Evolutionary conservation across 164 flowering plant species (phyloP).

Genomic region (Magnolia officinalis): DNA sequence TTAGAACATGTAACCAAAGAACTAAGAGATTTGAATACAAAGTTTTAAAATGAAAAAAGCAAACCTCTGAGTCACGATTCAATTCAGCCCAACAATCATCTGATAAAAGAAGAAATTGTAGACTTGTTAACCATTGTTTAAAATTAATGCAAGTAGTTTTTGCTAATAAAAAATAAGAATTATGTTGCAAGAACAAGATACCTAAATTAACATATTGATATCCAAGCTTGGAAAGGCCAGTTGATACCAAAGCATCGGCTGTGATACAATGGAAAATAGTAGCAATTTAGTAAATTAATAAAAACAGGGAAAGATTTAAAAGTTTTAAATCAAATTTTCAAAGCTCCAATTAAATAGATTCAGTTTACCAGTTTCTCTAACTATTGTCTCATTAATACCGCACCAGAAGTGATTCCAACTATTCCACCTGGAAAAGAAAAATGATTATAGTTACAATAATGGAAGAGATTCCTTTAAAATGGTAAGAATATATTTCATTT

Average conservation of each 20-base stretch:
- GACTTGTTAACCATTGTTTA: neutral
- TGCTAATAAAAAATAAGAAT: neutral
- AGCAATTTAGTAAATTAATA: neutral
- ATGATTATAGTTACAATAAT: neutral
- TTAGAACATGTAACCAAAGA: neutral
- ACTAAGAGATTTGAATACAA: neutral
- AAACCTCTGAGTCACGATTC: slow-evolving; percentile 33
- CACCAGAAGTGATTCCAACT: slow-evolving; percentile 20
- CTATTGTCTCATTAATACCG: slow-evolving; percentile 9
- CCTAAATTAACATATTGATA: slow-evolving; percentile 57
- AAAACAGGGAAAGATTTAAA: neutral
- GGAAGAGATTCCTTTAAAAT: no score
- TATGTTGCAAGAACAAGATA: slow-evolving; percentile 1
- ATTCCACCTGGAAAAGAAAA: slow-evolving; percentile 15
- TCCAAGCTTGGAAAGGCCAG: slow-evolving; percentile 50
- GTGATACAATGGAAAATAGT: neutral
- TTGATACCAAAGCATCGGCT: slow-evolving; percentile 65
- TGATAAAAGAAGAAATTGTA: slow-evolving; percentile 12
- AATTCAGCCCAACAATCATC: slow-evolving; percentile 73
- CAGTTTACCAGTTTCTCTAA: slow-evolving; percentile 13
- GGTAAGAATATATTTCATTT: no score
- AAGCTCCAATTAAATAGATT: neutral
- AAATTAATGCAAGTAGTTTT: neutral
- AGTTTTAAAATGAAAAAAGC: neutral
- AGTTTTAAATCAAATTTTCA: neutral